These are phyloP conservation scores for Aureobasidium sp. DNA, from an alignment of 2,329 filamentous ascomycete genomes.

Conservation along the genomic window DNA sequence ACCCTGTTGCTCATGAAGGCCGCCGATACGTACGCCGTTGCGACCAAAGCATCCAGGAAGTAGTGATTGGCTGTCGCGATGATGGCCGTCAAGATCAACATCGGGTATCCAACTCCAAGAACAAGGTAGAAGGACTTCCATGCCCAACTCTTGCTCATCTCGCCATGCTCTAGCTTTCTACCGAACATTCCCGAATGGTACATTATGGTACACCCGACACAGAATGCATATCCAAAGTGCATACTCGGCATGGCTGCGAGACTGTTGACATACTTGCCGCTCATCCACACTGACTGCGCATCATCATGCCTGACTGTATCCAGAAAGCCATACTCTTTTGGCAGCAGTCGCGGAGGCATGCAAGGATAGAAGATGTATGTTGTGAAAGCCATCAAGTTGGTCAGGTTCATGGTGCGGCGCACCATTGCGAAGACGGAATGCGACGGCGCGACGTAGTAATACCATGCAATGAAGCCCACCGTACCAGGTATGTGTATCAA, in stretches of 20 bases:
- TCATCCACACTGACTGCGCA: conserved; percentile 39
- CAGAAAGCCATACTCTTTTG: conserved; percentile 36
- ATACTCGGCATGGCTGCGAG: conserved; percentile 42
- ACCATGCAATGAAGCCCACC: conserved; percentile 55
- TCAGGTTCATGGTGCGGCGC: conserved; percentile 40
- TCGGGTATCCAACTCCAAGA: conserved; percentile 44
- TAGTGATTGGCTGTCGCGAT: conserved; percentile 55
- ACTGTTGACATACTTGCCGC: conserved; percentile 37
- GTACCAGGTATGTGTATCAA: conserved; percentile 54
- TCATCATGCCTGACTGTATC: conserved; percentile 41
- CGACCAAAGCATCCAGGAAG: conserved; percentile 44
- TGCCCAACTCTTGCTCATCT: conserved; percentile 32
- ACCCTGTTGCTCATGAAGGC: conserved; percentile 41
- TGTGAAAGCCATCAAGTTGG: conserved; percentile 45
- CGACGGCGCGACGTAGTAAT: conserved; percentile 50
- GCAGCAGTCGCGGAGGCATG: conserved; percentile 44
- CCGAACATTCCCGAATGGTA: conserved; percentile 43
- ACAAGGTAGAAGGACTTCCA: conserved; percentile 37
- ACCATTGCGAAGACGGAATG: conserved; percentile 36
- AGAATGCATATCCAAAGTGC: conserved; percentile 49
- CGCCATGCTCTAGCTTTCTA: conserved; percentile 33
- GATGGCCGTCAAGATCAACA: conserved; percentile 47
- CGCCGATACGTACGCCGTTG: conserved; percentile 37
- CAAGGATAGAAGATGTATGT: conserved; percentile 46
- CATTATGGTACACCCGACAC: conserved; percentile 44